Evolutionary conservation across 2,329 filamentous ascomycete species (phyloP).

Genomic region (Bipolaris victoriae): DNA sequence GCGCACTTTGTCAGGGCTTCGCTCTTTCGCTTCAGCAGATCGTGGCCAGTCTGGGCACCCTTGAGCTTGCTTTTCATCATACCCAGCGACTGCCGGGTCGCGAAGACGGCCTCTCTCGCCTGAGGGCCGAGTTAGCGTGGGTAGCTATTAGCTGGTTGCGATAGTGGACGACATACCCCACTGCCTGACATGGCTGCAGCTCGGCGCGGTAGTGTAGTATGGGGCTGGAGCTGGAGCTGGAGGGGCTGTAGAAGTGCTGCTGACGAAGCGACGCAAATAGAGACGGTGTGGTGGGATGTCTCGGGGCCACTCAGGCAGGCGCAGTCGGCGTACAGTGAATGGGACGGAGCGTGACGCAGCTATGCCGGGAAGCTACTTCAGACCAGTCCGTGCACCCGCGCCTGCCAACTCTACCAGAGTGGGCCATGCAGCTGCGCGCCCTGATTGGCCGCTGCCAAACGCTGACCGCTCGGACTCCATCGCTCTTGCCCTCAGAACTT

Average conservation of each 20-base stretch:
- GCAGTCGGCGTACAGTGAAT: conserved; percentile 11
- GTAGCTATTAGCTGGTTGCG: too few species aligned
- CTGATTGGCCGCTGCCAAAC: conserved; percentile 18
- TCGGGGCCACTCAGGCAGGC: conserved; percentile 12
- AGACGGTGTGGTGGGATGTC: conserved; percentile 5
- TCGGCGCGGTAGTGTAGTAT: conserved; percentile 10
- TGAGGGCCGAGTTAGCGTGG: conserved; percentile 51
- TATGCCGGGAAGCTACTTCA: conserved; percentile 20
- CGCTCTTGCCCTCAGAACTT: conserved; percentile 25
- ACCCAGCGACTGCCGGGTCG: conserved; percentile 94
- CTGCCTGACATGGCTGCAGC: conserved; percentile 60
- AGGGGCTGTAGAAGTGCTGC: conserved; percentile 9
- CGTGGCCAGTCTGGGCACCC: conserved; percentile 78
- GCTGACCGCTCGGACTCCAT: conserved; percentile 21
- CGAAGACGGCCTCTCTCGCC: conserved; percentile 96
- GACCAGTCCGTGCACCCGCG: conserved; percentile 23
- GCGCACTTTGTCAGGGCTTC: conserved; percentile 94
- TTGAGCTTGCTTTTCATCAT: conserved; percentile 99
- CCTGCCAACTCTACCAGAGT: conserved; percentile 23
- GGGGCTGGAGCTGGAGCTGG: not conserved
- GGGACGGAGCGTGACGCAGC: conserved; percentile 27
- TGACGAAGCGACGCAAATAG: conserved; percentile 1
- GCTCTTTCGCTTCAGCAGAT: conserved; percentile 94
- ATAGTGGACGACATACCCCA: conserved; percentile 50
- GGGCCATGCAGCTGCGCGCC: conserved; percentile 7